Conservation (phyloP, 495 filamentous ascomycete species). For the Trichocladium antarcticum region DNA sequence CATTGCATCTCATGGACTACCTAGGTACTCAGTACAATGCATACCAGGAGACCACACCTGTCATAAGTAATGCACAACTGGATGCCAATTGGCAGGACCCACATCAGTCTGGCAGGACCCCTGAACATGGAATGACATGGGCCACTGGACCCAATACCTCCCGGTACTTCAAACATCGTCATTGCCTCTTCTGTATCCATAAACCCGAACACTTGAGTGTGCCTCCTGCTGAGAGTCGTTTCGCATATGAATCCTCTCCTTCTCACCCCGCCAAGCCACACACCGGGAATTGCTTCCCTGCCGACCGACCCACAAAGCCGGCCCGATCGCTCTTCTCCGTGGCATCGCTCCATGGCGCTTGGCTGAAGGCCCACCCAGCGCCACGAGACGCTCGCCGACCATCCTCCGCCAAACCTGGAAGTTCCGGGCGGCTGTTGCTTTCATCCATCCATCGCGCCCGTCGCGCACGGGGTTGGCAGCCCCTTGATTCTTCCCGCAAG, state of each 20-base stretch:
- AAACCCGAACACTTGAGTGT: neutral
- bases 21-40: too few species aligned
- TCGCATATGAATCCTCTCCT: too few species aligned
- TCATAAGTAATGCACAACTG: too few species aligned
- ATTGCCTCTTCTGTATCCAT: too few species aligned
- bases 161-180: too few species aligned
- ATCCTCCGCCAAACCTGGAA: neutral
- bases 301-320: neutral
- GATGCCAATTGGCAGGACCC: too few species aligned
- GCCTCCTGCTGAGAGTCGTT: neutral
- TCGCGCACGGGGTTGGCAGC: neutral
- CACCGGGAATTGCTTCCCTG: neutral
- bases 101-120: too few species aligned
- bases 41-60: too few species aligned
- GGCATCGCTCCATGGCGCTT: conserved; percentile 1
- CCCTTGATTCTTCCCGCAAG: neutral
- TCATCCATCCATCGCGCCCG: conserved; percentile 1
- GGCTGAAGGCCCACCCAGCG: conserved; percentile 7
- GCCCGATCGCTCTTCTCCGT: conserved; percentile 1
- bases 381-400: conserved; percentile 7
- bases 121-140: too few species aligned
- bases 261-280: neutral
- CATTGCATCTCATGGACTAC: too few species aligned
- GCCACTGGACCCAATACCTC: too few species aligned
- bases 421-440: neutral